Conservation (phyloP, 2,329 filamentous ascomycete genomes). For the Colletotrichum sp. region DNA sequence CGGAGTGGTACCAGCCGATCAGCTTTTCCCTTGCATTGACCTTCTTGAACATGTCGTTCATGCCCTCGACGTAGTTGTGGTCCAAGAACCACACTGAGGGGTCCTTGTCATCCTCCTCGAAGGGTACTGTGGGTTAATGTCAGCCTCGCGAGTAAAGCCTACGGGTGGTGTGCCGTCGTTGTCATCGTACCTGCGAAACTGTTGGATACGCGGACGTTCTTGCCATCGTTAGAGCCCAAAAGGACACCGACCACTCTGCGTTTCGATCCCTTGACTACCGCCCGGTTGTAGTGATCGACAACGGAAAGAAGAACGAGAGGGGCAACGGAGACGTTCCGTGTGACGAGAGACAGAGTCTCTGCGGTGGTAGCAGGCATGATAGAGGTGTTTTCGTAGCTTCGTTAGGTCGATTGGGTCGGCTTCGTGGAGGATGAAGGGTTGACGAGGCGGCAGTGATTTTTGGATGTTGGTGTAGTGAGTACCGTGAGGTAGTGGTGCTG, state of each 20-base stretch:
- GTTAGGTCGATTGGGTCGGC: slow-evolving; percentile 16
- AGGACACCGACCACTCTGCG: slow-evolving; percentile 93
- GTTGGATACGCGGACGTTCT: slow-evolving; percentile 96
- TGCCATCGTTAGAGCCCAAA: slow-evolving; percentile 93
- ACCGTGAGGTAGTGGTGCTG: slow-evolving; percentile 12
- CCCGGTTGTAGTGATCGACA: slow-evolving; percentile 97
- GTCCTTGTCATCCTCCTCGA: slow-evolving; percentile 98
- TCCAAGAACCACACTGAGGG: slow-evolving; percentile 99
- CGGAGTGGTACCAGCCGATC: slow-evolving; percentile 99
- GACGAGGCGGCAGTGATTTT: neutral
- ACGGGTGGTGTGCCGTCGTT: neutral
- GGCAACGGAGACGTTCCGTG: slow-evolving; percentile 93
- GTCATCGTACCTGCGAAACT: slow-evolving; percentile 83
- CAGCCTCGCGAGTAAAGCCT: slow-evolving; percentile 14
- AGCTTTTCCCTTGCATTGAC: slow-evolving; percentile 99
- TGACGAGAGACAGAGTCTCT: slow-evolving; percentile 94
- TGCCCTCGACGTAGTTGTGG: slow-evolving; percentile 98
- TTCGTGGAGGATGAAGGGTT: slow-evolving; percentile 5
- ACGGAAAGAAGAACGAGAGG: slow-evolving; percentile 96
- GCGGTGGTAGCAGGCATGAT: slow-evolving; percentile 95
- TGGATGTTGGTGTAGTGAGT: neutral
- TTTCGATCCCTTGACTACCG: slow-evolving; percentile 82
- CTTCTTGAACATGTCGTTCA: slow-evolving; percentile 99
- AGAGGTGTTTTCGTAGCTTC: slow-evolving; percentile 18
- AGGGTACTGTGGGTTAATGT: slow-evolving; percentile 72